These are phyloP conservation scores for Sphaerobolus stellatus DNA, from an alignment of 1,284 basidiomycete genomes.

Conservation along the genomic window DNA sequence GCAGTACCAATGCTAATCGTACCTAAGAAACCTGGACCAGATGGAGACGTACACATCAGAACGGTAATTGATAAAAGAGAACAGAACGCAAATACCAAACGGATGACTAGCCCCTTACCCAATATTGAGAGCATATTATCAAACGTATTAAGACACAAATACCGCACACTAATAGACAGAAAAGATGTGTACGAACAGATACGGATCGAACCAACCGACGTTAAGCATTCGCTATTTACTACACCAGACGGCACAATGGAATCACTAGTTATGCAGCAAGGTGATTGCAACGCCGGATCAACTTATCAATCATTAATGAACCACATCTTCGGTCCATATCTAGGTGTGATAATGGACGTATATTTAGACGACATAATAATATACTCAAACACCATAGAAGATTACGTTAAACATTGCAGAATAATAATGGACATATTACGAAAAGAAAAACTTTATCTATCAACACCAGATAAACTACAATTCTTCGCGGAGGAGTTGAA, in stretches of 20 bases:
- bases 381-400: conserved; percentile 23
- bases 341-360: no score
- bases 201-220: conserved; percentile 30
- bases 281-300: conserved; percentile 28
- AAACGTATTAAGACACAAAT: conserved; percentile 17
- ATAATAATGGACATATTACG: conserved; percentile 24
- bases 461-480: conserved; percentile 29
- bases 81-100: conserved; percentile 25
- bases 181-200: conserved; percentile 35
- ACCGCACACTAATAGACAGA: conserved; percentile 23
- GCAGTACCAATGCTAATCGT: conserved; percentile 37
- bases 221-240: conserved; percentile 21
- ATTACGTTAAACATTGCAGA: conserved; percentile 29
- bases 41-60: conserved; percentile 17
- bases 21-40: conserved; percentile 28
- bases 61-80: conserved; percentile 20
- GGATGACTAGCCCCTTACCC: conserved; percentile 25
- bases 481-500: conserved; percentile 25
- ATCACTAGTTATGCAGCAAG: conserved; percentile 32
- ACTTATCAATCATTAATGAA: conserved; percentile 34
- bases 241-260: conserved; percentile 38
- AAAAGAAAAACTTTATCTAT: conserved; percentile 24
- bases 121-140: conserved; percentile 30
- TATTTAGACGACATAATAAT: no score
- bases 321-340: conserved; percentile 26